Conservation (phyloP, 2,329 filamentous ascomycete genomes). For the Alternaria brassicae region DNA sequence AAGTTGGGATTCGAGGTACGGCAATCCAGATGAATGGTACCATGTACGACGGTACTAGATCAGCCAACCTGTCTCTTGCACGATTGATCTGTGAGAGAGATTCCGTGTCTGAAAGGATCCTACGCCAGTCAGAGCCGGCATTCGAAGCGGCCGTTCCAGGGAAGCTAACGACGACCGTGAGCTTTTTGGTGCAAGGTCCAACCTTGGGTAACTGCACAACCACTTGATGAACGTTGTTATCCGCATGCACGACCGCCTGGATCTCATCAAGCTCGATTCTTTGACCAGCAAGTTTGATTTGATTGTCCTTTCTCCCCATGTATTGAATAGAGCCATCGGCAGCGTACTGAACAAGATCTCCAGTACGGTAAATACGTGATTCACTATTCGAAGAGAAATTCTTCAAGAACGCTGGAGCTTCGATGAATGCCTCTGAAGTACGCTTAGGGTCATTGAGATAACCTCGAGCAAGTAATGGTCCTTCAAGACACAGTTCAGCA, state of each 20-base stretch:
- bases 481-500: slow-evolving; percentile 45
- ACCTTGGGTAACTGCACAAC: slow-evolving; percentile 54
- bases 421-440: slow-evolving; percentile 38
- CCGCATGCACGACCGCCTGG: slow-evolving; percentile 39
- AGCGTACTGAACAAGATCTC: slow-evolving; percentile 43
- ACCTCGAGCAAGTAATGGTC: slow-evolving; percentile 38
- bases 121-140: slow-evolving; percentile 34
- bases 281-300: slow-evolving; percentile 47
- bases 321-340: slow-evolving; percentile 39
- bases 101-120: slow-evolving; percentile 40
- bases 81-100: slow-evolving; percentile 41
- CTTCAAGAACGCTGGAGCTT: slow-evolving; percentile 34
- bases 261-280: slow-evolving; percentile 48
- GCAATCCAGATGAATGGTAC: slow-evolving; percentile 47
- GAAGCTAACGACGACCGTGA: slow-evolving; percentile 55
- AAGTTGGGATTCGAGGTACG: slow-evolving; percentile 42
- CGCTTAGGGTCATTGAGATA: slow-evolving; percentile 40
- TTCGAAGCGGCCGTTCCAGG: slow-evolving; percentile 29
- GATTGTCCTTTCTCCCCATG: slow-evolving; percentile 43
- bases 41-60: slow-evolving; percentile 43
- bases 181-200: slow-evolving; percentile 53
- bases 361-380: slow-evolving; percentile 42
- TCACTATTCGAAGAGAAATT: slow-evolving; percentile 9
- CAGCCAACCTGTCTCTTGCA: slow-evolving; percentile 36
- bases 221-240: slow-evolving; percentile 45